A percentile compares a stretch with the other conserved stretches of the same genome.
phyloP scores from a whole-genome alignment of 768 basidiomycete genomes.

The Termitomyces sp. region DNA sequence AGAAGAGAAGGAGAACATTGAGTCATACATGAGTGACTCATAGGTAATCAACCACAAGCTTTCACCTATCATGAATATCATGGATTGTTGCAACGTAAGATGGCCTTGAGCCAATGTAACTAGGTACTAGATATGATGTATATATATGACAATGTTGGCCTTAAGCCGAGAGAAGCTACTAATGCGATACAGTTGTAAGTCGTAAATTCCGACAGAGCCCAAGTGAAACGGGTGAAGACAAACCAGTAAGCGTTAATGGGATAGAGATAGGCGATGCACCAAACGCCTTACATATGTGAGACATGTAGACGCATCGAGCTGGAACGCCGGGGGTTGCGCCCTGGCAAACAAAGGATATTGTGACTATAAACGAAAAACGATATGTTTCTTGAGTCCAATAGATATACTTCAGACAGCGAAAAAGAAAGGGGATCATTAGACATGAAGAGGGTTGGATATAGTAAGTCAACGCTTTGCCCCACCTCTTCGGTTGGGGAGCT shows the following conservation, averaged over 20 bases:
- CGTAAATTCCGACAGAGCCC: constrained; percentile 13
- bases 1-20: no score
- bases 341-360: background rate
- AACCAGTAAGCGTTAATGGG: background rate
- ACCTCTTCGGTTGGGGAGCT: constrained; percentile 44
- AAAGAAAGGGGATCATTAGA: background rate
- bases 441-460: background rate
- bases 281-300: background rate
- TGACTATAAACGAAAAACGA: background rate
- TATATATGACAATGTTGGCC: constrained; percentile 14
- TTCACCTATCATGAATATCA: background rate
- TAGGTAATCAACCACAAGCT: no score
- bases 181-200: constrained; percentile 18
- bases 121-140: constrained; percentile 11
- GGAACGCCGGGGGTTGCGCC: constrained; percentile 3
- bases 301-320: background rate
- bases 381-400: background rate
- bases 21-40: background rate
- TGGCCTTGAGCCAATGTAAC: constrained; percentile 19
- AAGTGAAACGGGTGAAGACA: background rate
- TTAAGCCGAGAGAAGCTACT: constrained; percentile 16
- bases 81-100: background rate
- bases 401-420: background rate
- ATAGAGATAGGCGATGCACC: background rate
- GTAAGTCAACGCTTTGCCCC: constrained; percentile 30